Base-by-base conservation (phyloP, 2,329 filamentous ascomycete genomes). In the Pseudocercospora ulei region DNA sequence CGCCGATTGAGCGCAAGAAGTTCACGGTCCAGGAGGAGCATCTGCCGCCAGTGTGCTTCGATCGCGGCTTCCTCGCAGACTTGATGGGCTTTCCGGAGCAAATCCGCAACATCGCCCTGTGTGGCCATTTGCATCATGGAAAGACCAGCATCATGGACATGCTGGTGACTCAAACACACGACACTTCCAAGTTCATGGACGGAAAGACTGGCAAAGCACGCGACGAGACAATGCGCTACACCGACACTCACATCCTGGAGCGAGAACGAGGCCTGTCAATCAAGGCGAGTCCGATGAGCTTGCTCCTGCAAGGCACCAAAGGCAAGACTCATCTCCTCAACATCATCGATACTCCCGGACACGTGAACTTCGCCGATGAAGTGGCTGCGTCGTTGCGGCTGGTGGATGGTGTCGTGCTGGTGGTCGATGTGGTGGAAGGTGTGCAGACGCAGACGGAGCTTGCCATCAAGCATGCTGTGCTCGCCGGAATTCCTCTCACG, bases 141-240 rank as follows among this genome's bases (percentile, higher is more conserved):
- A 98, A 98, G 70, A 98, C 90, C 7, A 85, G 88, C 0, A 84
- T 98, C 50, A 86, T 96, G 82, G 90, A 98, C 61, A 96, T 95
- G 84, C 68, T 98, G 50, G 90, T 98, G 7, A 70, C 88, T 56
- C 85, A 98, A 65, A 98, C 90, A 25, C 90, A 98, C 59, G 81
- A 94, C 53, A 77, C 96, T 38, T 70, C 75, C 35, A 78, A 84
- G 29, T 76, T 80, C 53, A 65, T 93, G 47, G 81, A 94, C 50
- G 81, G 81, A 63, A 78, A 82, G 61, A 80, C 76, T 39, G 87
- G 88, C 35, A 84, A 74, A 62, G 82, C 79, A 56, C 72, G 78
- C 46, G 86, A 95, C 54, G 85, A 94, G 63, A 85, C 94, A 62
- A 69, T 98, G 56, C 73, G 90, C 53, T 98, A 98, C 62, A 98